These are phyloP conservation scores for Psilocybe cyanescens DNA, from an alignment of 768 basidiomycete species.

Conservation along the genomic window DNA sequence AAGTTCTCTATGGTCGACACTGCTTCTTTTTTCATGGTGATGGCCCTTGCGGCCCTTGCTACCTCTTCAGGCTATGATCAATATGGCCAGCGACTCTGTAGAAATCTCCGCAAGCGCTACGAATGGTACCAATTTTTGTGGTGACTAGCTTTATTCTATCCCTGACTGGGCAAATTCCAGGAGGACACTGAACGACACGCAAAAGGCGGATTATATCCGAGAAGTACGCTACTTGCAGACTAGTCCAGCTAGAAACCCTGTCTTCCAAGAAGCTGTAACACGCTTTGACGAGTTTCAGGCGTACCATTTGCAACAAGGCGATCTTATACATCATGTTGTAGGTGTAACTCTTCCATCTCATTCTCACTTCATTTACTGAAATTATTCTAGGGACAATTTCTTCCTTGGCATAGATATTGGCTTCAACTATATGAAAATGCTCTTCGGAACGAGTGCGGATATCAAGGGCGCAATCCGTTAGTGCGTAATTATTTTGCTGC, in stretches of 20 bases:
- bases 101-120: conserved; percentile 1
- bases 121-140: conserved; percentile 7
- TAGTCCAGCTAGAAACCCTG: conserved; percentile 26
- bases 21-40: background rate
- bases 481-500: background rate
- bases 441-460: conserved; percentile 38
- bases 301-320: conserved; percentile 32
- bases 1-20: background rate
- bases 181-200: conserved; percentile 1
- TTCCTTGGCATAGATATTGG: conserved; percentile 40
- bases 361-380: background rate
- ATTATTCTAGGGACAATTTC: conserved; percentile 33
- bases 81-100: background rate
- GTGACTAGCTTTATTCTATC: background rate
- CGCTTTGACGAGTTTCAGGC: conserved; percentile 46
- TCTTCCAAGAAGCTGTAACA: conserved; percentile 25
- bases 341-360: conserved; percentile 6
- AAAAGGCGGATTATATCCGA: conserved; percentile 33
- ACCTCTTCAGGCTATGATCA: background rate
- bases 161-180: background rate
- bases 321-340: conserved; percentile 37
- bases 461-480: conserved; percentile 36
- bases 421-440: conserved; percentile 35
- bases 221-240: conserved; percentile 38
- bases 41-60: background rate